Percentiles rank a stretch among this genome's conserved stretches.
Evolutionary conservation across 331 rosid genomes (phyloP).

Genomic region (Dryas integrifolia): DNA sequence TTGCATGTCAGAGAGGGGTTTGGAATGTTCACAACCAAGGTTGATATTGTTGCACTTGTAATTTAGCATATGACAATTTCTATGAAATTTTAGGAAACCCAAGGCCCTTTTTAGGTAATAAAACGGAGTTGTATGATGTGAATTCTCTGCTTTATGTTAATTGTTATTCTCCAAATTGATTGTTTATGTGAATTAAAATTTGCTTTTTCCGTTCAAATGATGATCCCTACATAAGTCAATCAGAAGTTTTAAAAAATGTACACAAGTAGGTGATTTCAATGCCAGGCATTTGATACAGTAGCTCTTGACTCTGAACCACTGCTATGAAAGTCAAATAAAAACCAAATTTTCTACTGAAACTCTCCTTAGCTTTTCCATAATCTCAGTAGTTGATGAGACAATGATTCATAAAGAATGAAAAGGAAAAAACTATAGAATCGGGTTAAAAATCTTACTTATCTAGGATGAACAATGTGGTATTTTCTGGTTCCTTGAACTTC

Average conservation of each 20-base stretch:
- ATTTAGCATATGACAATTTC: neutral
- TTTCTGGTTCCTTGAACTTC: slow-evolving; percentile 93
- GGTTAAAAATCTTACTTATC: slow-evolving; percentile 70
- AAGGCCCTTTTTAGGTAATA: neutral
- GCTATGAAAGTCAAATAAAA: neutral
- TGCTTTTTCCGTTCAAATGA: neutral
- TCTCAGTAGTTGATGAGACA: neutral
- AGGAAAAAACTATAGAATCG: neutral
- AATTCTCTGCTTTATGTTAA: neutral
- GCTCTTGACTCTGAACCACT: neutral
- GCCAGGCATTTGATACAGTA: neutral
- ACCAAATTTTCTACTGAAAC: too few species aligned
- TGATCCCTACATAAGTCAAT: neutral
- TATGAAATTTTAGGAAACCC: neutral
- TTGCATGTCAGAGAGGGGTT: neutral
- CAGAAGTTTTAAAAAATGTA: neutral
- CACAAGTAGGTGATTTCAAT: neutral
- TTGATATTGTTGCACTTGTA: neutral
- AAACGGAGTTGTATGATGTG: neutral
- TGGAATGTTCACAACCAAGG: slow-evolving; percentile 6
- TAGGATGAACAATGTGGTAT: slow-evolving; percentile 82
- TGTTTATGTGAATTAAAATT: neutral
- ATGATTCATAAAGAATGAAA: neutral
- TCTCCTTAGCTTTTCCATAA: neutral
- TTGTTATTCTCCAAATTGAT: neutral